phyloP scores from a whole-genome alignment of 371 early-diverging fungal genomes.

The Coemansia sp. region DNA sequence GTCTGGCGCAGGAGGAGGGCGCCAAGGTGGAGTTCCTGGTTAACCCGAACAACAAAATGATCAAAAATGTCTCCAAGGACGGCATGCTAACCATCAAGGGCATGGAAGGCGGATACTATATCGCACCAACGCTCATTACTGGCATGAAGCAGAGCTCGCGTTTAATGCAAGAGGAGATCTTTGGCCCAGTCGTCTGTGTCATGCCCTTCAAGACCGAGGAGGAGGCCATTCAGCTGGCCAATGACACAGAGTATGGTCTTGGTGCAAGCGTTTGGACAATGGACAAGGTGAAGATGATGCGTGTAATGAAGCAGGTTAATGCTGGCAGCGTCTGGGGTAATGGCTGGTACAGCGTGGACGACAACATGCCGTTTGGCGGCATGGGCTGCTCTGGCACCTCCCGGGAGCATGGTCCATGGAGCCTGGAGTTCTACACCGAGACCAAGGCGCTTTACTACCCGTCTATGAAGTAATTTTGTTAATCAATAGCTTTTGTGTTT shows the following conservation, averaged over 20 bases:
- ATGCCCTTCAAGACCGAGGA: slow-evolving; percentile 68
- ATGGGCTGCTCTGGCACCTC: slow-evolving; percentile 57
- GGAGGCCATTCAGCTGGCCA: slow-evolving; percentile 69
- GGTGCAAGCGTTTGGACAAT: slow-evolving; percentile 75
- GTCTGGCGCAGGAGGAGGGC: slow-evolving; percentile 64
- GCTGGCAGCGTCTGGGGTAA: slow-evolving; percentile 74
- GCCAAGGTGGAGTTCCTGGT: slow-evolving; percentile 58
- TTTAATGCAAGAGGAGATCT: slow-evolving; percentile 80
- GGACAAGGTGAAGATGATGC: slow-evolving; percentile 60
- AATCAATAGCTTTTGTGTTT: neutral
- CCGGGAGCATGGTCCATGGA: slow-evolving; percentile 60
- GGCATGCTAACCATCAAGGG: slow-evolving; percentile 34
- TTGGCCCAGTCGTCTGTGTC: slow-evolving; percentile 80
- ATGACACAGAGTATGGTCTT: slow-evolving; percentile 74
- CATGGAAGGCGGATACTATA: slow-evolving; percentile 56
- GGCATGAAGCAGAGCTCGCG: slow-evolving; percentile 50
- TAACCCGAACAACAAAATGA: slow-evolving; percentile 24
- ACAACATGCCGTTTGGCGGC: slow-evolving; percentile 74
- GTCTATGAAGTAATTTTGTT: neutral
- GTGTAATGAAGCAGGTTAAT: slow-evolving; percentile 59
- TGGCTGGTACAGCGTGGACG: slow-evolving; percentile 70
- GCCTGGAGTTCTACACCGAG: slow-evolving; percentile 61
- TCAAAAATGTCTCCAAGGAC: slow-evolving; percentile 53
- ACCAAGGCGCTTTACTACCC: slow-evolving; percentile 53
- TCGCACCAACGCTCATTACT: slow-evolving; percentile 45